Evolutionary conservation across 345 rosid genomes (phyloP).

Genomic region (Eutrema yunnanense): DNA sequence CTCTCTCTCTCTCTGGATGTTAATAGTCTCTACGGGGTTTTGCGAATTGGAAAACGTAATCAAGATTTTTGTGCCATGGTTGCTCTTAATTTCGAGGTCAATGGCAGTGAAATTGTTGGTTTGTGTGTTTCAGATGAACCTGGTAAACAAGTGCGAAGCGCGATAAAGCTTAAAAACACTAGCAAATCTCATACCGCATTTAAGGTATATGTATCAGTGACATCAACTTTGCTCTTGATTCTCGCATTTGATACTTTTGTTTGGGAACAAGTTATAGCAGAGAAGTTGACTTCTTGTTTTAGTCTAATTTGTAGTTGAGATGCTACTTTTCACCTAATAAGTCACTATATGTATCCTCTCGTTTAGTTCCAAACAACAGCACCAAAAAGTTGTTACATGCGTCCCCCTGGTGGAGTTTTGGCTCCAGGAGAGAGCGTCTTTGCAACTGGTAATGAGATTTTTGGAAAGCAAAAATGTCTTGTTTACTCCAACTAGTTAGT

Average conservation of each 20-base stretch:
- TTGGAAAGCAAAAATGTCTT: not conserved
- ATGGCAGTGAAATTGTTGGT: not conserved
- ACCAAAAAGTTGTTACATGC: constrained; percentile 97
- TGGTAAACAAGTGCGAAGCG: constrained; percentile 88
- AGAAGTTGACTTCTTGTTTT: not conserved
- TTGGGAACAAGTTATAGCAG: not conserved
- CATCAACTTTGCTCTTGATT: not conserved
- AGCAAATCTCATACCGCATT: constrained; percentile 91
- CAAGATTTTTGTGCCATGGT: not conserved
- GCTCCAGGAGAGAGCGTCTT: constrained; percentile 86
- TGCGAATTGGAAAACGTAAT: not conserved
- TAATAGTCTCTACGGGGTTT: not conserved
- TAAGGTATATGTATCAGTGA: constrained; percentile 44
- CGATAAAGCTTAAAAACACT: constrained; percentile 73
- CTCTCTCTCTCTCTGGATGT: not conserved
- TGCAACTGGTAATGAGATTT: constrained; percentile 62
- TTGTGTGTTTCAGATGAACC: constrained; percentile 60
- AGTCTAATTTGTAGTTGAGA: not conserved
- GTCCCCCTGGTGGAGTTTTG: constrained; percentile 94
- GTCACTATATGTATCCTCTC: not conserved
- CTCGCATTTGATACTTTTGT: not conserved
- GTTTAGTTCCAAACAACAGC: constrained; percentile 94
- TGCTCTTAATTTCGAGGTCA: not conserved
- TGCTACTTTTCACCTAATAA: not conserved
- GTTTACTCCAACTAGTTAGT: not conserved